phyloP scores from a whole-genome alignment of 1,139 yeast genomes.

The Yamadazyma mexicana region DNA sequence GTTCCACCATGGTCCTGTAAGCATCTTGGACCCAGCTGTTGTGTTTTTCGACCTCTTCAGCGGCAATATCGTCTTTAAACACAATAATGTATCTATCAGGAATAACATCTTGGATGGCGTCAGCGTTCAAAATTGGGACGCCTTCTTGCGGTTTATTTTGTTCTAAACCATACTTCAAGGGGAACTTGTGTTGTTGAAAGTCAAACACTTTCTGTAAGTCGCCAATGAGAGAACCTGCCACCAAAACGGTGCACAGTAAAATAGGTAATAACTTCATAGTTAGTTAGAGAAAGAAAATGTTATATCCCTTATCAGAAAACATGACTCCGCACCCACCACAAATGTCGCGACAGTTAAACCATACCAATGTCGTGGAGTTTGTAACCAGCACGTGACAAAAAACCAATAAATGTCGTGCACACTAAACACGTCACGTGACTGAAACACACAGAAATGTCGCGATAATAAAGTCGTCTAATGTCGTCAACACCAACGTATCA shows the following conservation, averaged over 20 bases:
- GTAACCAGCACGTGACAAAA: too few species aligned
- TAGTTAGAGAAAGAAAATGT: background rate
- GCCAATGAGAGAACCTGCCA: conserved; percentile 5
- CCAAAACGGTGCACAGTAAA: conserved; percentile 5
- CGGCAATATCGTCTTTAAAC: conserved; percentile 60
- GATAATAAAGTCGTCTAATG: too few species aligned
- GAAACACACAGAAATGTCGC: too few species aligned
- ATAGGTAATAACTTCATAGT: conserved; percentile 9
- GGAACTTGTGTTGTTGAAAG: conserved; percentile 9
- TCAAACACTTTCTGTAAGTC: conserved; percentile 11
- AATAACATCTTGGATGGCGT: conserved; percentile 49
- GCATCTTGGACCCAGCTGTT: conserved; percentile 53
- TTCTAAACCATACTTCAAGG: conserved; percentile 9
- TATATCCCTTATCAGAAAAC: background rate
- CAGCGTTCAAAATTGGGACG: conserved; percentile 44
- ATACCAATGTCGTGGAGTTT: background rate
- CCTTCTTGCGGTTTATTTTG: conserved; percentile 15
- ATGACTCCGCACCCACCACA: background rate
- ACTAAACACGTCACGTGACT: too few species aligned
- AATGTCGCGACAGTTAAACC: background rate
- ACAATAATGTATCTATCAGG: conserved; percentile 77
- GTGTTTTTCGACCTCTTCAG: conserved; percentile 59
- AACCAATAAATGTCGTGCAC: too few species aligned
- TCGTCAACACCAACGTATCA: too few species aligned
- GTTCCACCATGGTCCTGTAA: conserved; percentile 39